Evolutionary conservation across 2,329 filamentous ascomycete species (phyloP).

Genomic region (Coleophoma crateriformis): DNA sequence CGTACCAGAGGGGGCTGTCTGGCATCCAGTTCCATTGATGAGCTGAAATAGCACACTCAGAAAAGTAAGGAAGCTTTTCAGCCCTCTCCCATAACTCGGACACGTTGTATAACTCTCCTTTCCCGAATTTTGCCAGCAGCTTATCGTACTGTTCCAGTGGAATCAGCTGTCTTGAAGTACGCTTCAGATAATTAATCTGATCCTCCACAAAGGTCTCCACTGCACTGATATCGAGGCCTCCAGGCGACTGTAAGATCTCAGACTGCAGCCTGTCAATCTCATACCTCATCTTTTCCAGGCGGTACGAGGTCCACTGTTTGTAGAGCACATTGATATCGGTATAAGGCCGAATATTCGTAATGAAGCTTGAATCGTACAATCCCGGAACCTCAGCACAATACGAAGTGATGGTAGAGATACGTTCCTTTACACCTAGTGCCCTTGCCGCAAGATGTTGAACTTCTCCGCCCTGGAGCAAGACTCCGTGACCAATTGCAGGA

Average conservation of each 20-base stretch:
- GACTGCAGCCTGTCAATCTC: constrained; percentile 2
- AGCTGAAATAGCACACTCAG: not conserved
- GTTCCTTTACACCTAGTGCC: constrained; percentile 28
- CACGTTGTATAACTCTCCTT: not conserved
- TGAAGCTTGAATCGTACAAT: constrained; percentile 17
- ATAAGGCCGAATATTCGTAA: constrained; percentile 18
- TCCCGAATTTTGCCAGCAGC: not conserved
- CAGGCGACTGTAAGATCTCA: not conserved
- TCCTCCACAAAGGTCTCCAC: not conserved
- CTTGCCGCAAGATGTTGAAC: constrained; percentile 31
- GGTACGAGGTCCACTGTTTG: constrained; percentile 15
- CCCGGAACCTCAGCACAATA: constrained; percentile 24
- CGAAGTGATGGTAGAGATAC: constrained; percentile 34
- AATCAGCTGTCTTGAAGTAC: constrained; percentile 3
- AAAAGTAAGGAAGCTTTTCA: not conserved
- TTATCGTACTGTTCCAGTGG: not conserved
- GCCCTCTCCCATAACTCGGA: not conserved
- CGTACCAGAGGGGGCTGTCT: constrained; percentile 1
- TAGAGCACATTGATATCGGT: constrained; percentile 14
- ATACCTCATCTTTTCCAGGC: constrained; percentile 13
- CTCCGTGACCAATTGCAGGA: constrained; percentile 24
- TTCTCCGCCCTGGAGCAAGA: constrained; percentile 33
- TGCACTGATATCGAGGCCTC: not conserved
- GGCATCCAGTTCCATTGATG: constrained; percentile 2
- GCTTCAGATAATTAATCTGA: constrained; percentile 4